Conservation (phyloP, 2,329 filamentous ascomycete genomes). For the Achaetomium macrosporum region DNA sequence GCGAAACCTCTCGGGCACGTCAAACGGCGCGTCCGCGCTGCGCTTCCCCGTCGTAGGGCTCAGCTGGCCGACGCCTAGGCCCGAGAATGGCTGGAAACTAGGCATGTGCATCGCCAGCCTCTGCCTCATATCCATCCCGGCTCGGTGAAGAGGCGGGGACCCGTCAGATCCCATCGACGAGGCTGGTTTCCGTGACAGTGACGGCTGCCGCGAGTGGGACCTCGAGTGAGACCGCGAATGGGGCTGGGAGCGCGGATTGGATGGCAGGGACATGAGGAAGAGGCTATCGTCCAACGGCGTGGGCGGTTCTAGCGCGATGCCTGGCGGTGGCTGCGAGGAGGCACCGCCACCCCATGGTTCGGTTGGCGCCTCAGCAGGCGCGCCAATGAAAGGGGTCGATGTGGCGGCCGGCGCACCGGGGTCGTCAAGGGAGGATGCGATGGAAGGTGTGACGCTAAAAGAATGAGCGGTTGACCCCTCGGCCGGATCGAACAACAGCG, state of each 20-base stretch:
- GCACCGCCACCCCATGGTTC: background rate
- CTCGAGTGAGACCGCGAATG: background rate
- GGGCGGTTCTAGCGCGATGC: conserved; percentile 19
- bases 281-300: conserved; percentile 13
- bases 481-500: conserved; percentile 18
- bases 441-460: conserved; percentile 19
- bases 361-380: background rate
- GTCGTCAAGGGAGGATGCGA: conserved; percentile 22
- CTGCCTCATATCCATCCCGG: background rate
- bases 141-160: conserved; percentile 5
- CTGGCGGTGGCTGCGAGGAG: conserved; percentile 9
- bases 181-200: background rate
- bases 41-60: conserved; percentile 10
- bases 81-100: background rate
- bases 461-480: conserved; percentile 18
- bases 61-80: conserved; percentile 5
- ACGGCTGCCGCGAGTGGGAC: background rate
- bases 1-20: conserved; percentile 29
- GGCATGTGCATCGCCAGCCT: background rate
- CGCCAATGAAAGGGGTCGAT: conserved; percentile 15
- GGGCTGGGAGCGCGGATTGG: background rate
- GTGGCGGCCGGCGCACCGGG: conserved; percentile 2
- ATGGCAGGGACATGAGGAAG: conserved; percentile 2
- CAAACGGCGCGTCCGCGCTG: conserved; percentile 28
- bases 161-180: conserved; percentile 9